Base-by-base conservation (phyloP, 768 basidiomycete genomes). In the Cyclocybe cylindracea region DNA sequence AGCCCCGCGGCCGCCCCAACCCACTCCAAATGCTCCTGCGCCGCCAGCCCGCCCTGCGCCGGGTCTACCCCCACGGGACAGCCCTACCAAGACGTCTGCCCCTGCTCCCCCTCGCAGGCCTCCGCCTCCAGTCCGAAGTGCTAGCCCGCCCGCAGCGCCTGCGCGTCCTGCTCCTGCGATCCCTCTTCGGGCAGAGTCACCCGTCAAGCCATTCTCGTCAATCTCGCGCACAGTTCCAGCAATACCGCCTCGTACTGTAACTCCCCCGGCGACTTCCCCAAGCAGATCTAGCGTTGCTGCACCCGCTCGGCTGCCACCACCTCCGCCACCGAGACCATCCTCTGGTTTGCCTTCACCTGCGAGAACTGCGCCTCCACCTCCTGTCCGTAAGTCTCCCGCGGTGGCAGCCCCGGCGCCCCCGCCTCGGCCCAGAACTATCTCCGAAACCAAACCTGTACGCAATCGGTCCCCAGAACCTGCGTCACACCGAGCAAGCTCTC, bases 131-230 rank as follows among this genome's bases (percentile, higher is more conserved):
- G 32, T 69, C 9, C 67, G 68, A 24, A 65, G 62, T 35, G 49
- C 63, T 10, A 69, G 61, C 39, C 69, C 73, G 5, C 72, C 72
- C 33, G 59, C 63, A 29, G 59, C 71, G 2, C 72, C 69, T 42
- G 57, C 71, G 18, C 76, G 81, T 45, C 64, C 71, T 31, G 66
- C 74, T 7, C 76, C 78, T 10, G 70, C 76, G 7, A 57, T 77
- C 2, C 77, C 76, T 10, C 56, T 68, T 45, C 76, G 77, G 9
- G 66, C 59, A n/a, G 60, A 68, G 14, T 63, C 75, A 14, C 72
- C 76, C 24, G 48, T 61, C 4, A 64, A 66, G 46, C 64, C 67
- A 33, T 48, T 58, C 10, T 54, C 66, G 35, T 56, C 62, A 13
- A 45, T 64, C 7, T 59, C 65, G 10, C 71, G 74, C 19, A 51